Evolutionary conservation across 2,329 filamentous ascomycete genomes (phyloP), one percentile per base, ranked within the genome.

Genomic region (Beauveria asiatica): DNA sequence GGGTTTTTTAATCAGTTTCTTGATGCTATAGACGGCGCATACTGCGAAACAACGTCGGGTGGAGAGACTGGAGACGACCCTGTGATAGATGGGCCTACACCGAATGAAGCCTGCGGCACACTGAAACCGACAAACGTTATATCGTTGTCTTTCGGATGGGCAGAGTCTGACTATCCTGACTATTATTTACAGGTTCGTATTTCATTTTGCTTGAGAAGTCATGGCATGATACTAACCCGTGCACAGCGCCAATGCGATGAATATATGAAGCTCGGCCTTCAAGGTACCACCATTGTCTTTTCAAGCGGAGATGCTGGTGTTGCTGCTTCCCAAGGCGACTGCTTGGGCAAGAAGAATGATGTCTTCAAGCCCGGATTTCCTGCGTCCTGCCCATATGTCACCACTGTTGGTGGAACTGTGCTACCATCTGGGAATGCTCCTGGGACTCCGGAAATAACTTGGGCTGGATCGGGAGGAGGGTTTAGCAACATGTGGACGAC

Each of bases 361-460:
- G 57, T 67, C 33, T 67, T 71, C 58, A 70, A 70, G 65, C 27
- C 77, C 66, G 75, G 76, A 65, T 64, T 70, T 1, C 67, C 70
- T 30, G 73, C 76, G 3, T 63, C 7, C 78, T 80, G 65, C 76
- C 62, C 79, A 76, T 5, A 76, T 66, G 69, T 82, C 25, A 80
- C 77, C 0, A 72, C 76, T 4, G 78, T 82, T 4, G 80, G 80
- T 44, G 78, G 78, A 16, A 82, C 80, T 0, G 72, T 78, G 65
- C 70, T 81, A 25, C 67, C 69, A 37, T 70, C 71, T 52, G 72
- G 72, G 16, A 13, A 33, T 33, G 30, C 30, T 33, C 30, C 30
- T 33, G 30, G 10, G 1, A 10, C 30, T 33, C 30, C 30, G 13
- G 30, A 13, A 11, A 33, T 33, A 4, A 13, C 30, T 33, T 33